Evolutionary conservation across 148 eudicot species (phyloP), one percentile per base, ranked within the genome.

Genomic region (Drosera capensis): DNA sequence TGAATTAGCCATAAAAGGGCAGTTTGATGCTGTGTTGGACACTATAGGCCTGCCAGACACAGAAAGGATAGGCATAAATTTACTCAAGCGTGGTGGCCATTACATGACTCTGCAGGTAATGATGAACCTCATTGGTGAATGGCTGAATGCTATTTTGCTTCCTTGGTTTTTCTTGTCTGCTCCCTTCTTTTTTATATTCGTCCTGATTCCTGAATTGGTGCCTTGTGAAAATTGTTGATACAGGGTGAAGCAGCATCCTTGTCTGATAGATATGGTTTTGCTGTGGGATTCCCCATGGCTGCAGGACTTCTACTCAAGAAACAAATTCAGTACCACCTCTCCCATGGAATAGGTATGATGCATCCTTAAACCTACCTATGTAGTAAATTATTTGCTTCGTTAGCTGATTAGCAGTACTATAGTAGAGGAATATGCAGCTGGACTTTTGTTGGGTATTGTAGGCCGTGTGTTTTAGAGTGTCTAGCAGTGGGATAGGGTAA

Each of bases 51-150:
- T 71, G 47, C 79, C 71, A n/a, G 87, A 81, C 52, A 90, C 85
- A 1, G 97, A 90, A 58, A 78, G 68, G 58, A 49, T 75, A 20
- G 93, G 95, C 36, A 63, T 84, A 28, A 71, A 75, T 68, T 62
- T 80, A 48, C 67, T 90, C 45, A 80, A 71, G 65, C 77, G 75
- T 54, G 93, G 95, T 41, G 97, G 95, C 57, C 78, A 84, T 49
- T 90, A 84, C 67, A 84, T 90, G 97, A 90, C 95, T 31, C 65
- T 84, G 71, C 97, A 84, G 82, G 97, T 88, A 51, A 49, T 23
- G 13, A 19, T 9, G 3, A 24, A 29, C 21, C 40, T 38, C 48
- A 14, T 44, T 30, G 14, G 3, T 25, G 40, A 35, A 16, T 45
- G n/a, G n/a, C 25, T 25, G 17, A 8, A 40, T 3, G 1, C 14